These are phyloP conservation scores for Dioszegia aurantiaca DNA, from an alignment of 768 basidiomycete genomes.

Conservation along the genomic window DNA sequence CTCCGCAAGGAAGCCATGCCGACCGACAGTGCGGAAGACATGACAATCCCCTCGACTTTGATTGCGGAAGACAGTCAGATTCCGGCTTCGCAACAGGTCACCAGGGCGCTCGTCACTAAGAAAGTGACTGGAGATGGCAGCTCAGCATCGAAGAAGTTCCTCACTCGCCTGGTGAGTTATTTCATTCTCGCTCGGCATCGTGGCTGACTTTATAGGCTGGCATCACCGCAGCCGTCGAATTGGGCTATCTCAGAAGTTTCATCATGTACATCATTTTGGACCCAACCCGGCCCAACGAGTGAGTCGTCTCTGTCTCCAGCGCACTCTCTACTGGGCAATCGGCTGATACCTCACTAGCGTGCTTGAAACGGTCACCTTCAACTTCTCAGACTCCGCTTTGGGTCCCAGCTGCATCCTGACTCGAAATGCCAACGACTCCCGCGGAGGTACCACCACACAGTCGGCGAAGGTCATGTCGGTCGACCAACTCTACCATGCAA, in stretches of 20 bases:
- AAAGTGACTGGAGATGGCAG: neutral
- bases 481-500: neutral
- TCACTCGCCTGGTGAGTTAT: neutral
- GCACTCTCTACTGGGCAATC: neutral
- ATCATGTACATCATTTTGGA: constrained; percentile 24
- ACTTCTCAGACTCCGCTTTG: constrained; percentile 19
- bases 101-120: neutral
- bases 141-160: neutral
- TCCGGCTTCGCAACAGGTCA: neutral
- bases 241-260: constrained; percentile 18
- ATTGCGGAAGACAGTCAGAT: constrained; percentile 3
- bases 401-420: neutral
- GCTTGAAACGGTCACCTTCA: constrained; percentile 28
- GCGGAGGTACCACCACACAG: neutral
- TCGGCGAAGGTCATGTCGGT: neutral
- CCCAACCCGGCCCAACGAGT: constrained; percentile 17
- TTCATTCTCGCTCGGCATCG: neutral
- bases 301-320: neutral
- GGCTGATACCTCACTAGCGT: constrained; percentile 15
- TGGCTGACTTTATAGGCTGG: constrained; percentile 6
- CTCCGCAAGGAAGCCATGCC: constrained; percentile 4
- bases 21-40: neutral
- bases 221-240: constrained; percentile 17
- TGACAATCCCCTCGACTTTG: neutral
- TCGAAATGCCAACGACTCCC: neutral